Conservation (phyloP, 768 basidiomycete genomes). For the Hydnomerulius pinastri region DNA sequence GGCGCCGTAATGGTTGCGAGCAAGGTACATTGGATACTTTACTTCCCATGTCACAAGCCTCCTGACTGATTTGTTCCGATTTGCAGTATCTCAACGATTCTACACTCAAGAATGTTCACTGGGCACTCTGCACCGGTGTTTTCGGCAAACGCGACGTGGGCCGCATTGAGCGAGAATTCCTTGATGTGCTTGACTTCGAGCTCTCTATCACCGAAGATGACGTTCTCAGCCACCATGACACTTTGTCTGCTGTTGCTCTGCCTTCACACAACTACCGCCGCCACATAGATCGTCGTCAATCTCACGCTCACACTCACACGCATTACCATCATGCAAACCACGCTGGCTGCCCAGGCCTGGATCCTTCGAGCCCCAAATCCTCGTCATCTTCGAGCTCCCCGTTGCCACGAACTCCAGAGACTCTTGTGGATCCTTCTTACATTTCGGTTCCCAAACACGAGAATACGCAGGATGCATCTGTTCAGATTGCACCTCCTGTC, state of each 20-base stretch:
- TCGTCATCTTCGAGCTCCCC: conserved; percentile 38
- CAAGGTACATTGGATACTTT: conserved; percentile 52
- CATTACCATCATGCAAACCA: conserved; percentile 21
- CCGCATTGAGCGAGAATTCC: conserved; percentile 80
- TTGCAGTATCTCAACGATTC: conserved; percentile 82
- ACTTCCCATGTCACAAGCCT: conserved; percentile 15
- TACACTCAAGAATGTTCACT: conserved; percentile 88
- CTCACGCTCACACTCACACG: conserved; percentile 17
- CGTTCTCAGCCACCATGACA: conserved; percentile 48
- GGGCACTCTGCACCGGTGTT: conserved; percentile 82
- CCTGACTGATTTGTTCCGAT: conserved; percentile 6
- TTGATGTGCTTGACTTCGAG: conserved; percentile 79
- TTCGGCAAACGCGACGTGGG: conserved; percentile 82
- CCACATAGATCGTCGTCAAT: conserved; percentile 22
- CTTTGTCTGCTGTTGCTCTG: conserved; percentile 32
- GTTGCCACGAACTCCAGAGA: conserved; percentile 33
- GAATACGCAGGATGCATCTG: conserved; percentile 26
- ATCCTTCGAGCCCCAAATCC: conserved; percentile 42
- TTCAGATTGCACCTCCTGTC: conserved; percentile 26
- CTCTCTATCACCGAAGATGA: conserved; percentile 66
- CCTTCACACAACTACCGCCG: conserved; percentile 29
- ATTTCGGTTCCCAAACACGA: conserved; percentile 25
- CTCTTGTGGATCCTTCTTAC: conserved; percentile 22
- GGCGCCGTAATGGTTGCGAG: conserved; percentile 87
- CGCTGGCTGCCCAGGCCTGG: conserved; percentile 42